These are phyloP conservation scores for Arachis monticola DNA, from an alignment of 331 rosid genomes.

Conservation along the genomic window DNA sequence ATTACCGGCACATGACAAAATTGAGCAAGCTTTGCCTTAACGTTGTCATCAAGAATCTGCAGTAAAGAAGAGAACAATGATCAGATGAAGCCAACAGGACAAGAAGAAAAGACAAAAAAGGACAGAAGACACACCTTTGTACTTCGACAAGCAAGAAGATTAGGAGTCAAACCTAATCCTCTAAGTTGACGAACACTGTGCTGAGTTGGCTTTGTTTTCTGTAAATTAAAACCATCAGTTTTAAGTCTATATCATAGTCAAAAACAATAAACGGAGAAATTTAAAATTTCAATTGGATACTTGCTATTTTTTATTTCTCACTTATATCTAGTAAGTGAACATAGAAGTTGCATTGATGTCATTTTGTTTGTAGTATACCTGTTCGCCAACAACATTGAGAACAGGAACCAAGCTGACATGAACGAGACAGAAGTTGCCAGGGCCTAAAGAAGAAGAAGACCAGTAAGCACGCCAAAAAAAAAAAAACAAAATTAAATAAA, in stretches of 20 bases:
- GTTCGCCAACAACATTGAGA: constrained; percentile 87
- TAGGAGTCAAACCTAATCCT: constrained; percentile 80
- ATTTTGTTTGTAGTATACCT: constrained; percentile 53
- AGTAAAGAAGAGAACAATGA: constrained; percentile 19
- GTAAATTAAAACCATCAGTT: constrained; percentile 35
- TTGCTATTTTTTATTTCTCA: background rate
- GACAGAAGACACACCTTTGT: constrained; percentile 59
- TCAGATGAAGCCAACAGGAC: constrained; percentile 13
- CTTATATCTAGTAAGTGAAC: constrained; percentile 2
- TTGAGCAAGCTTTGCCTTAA: constrained; percentile 75
- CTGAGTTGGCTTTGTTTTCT: constrained; percentile 96
- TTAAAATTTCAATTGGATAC: constrained; percentile 6
- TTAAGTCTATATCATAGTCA: constrained; percentile 29
- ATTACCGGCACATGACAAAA: constrained; percentile 91
- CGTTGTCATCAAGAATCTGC: constrained; percentile 73
- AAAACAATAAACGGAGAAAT: constrained; percentile 24
- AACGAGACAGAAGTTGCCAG: constrained; percentile 82
- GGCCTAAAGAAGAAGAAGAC: constrained; percentile 48
- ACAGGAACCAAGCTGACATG: constrained; percentile 92
- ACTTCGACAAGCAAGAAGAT: constrained; percentile 88
- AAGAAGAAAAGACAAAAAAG: constrained; percentile 9
- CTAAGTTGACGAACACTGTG: constrained; percentile 89
- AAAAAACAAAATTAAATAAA: constrained; percentile 3
- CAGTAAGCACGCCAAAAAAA: constrained; percentile 11
- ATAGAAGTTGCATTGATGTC: constrained; percentile 17